These are phyloP conservation scores for Leishmania tarentolae DNA, from an alignment of 208 protist genomes.

Conservation along the genomic window DNA sequence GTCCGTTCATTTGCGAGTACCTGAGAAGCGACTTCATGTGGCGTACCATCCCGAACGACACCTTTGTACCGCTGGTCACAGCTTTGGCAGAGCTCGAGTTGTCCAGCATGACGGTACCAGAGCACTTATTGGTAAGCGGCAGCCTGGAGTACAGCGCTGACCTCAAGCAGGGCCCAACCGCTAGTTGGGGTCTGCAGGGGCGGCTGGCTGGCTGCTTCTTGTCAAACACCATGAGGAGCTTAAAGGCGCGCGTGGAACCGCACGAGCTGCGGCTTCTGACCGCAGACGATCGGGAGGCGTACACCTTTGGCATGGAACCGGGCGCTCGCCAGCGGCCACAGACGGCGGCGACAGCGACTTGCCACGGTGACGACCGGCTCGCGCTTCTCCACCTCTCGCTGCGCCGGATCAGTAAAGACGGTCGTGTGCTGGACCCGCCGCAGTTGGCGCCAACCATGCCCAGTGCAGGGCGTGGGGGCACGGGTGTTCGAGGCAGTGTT, in stretches of 20 bases:
- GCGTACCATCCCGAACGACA: not conserved
- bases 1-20: not conserved
- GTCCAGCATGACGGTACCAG: not conserved
- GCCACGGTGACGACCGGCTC: not conserved
- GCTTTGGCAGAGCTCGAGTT: not conserved
- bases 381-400: slow-evolving; percentile 4
- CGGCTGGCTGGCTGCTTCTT: not conserved
- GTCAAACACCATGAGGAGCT: not conserved
- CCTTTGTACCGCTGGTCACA: slow-evolving; percentile 1
- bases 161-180: not conserved
- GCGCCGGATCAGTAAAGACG: not conserved
- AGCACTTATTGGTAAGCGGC: not conserved
- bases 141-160: not conserved
- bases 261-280: slow-evolving; percentile 13
- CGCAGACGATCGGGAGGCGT: not conserved
- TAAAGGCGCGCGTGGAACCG: not conserved
- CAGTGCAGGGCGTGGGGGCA: not conserved
- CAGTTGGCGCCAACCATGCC: not conserved
- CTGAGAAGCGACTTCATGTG: not conserved
- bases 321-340: not conserved
- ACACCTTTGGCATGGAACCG: not conserved
- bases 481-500: not conserved
- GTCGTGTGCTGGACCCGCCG: not conserved
- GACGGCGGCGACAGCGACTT: not conserved
- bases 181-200: not conserved